Base-by-base conservation (phyloP, 805 yeast species). In the Candida glaebosa region DNA sequence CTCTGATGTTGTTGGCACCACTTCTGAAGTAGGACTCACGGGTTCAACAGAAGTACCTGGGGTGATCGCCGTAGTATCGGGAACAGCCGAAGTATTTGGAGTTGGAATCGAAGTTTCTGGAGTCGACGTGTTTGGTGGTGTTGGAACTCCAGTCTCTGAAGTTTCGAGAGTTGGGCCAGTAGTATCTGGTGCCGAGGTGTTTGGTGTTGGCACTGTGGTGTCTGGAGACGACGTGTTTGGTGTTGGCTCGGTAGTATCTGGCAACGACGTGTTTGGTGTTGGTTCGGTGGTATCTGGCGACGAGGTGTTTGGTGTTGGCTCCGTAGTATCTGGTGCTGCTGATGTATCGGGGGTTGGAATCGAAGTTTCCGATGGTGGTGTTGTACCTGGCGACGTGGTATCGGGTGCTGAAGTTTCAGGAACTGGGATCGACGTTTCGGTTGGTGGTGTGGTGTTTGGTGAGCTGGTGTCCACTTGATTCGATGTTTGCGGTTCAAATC, bases 131-230 rank as follows among this genome's bases (percentile, higher is more conserved):
- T 39, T 18, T 3, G 39, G 25, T 14, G 45, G 24, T 10, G 37
- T 20, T 26, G 38, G 18, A 33, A 37, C 17, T 37, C 42, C 18
- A n/a, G 39, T n/a, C 31, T 19, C 42, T 22, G 34, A 31, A n/a
- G 37, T 17, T 20, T 3, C 36, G 18, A 39, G 6, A 8, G 28
- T 28, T 25, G 38, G 24, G 16, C 22, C 31, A 30, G 30, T n/a
- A 18, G 42, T 14, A 35, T 3, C 24, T 35, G 38, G 18, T 8
- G 3, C 38, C 3, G 31, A 18, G 24, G 7, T 26, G 24, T 14
- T 31, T 18, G 38, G n/a, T 16, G 9, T 14, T 16, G 36, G 36
- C 15, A 18, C 12, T 33, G 36, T 10, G 17, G 39, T 22, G 32
- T 32, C 34, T 32, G 36, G 18, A 16, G 20, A 15, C n/a, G 37